These are phyloP conservation scores for Scedosporium boydii DNA, from an alignment of 2,329 filamentous ascomycete species.

Conservation along the genomic window DNA sequence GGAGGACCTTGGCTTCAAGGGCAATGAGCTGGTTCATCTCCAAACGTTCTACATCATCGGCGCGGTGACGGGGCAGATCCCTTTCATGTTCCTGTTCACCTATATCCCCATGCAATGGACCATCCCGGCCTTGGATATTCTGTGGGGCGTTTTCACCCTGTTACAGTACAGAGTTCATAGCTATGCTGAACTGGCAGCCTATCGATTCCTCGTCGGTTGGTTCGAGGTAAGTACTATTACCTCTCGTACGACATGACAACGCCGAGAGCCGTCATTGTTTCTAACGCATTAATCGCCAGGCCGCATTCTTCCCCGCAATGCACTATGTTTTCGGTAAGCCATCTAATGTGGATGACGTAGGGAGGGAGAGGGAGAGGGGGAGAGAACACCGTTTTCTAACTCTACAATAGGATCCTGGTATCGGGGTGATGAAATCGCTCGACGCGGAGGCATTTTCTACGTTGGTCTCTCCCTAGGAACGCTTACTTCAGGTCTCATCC, in stretches of 20 bases:
- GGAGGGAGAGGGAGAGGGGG: too few species aligned
- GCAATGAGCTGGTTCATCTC: conserved; percentile 45
- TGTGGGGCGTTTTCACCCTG: conserved; percentile 48
- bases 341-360: neutral
- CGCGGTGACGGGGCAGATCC: conserved; percentile 39
- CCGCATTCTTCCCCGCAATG: conserved; percentile 29
- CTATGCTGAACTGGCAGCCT: conserved; percentile 40
- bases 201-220: conserved; percentile 43
- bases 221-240: conserved; percentile 27
- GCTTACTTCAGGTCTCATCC: conserved; percentile 41
- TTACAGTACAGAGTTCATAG: conserved; percentile 40
- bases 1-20: conserved; percentile 38
- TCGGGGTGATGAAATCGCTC: conserved; percentile 33
- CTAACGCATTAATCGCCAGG: conserved; percentile 7
- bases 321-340: conserved; percentile 24
- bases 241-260: neutral
- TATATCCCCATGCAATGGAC: conserved; percentile 36
- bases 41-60: conserved; percentile 39
- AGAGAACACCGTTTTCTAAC: neutral
- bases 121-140: conserved; percentile 39
- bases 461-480: conserved; percentile 40
- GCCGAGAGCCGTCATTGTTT: neutral
- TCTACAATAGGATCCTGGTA: conserved; percentile 35
- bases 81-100: conserved; percentile 41
- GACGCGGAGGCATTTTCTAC: conserved; percentile 41